Base-by-base conservation (phyloP, 345 rosid genomes). In the Bretschneidera sinensis region DNA sequence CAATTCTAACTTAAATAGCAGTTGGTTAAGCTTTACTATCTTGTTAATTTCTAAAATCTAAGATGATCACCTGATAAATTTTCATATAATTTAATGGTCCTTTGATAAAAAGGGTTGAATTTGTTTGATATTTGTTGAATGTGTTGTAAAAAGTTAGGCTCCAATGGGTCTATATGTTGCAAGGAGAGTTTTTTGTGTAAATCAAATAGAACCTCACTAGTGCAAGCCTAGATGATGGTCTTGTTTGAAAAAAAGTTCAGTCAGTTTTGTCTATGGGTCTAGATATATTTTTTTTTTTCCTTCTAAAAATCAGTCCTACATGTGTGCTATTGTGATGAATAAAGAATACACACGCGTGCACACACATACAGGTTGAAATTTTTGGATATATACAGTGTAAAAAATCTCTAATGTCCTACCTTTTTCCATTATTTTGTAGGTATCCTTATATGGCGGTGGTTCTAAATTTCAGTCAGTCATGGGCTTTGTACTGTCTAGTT, bases 401-500 rank as follows among this genome's bases (percentile, higher is more conserved):
- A n/a, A n/a, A n/a, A n/a, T n/a, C n/a, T n/a, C n/a, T n/a, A n/a
- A n/a, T n/a, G n/a, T n/a, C n/a, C n/a, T n/a, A n/a, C 50, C 34
- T 28, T 69, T 65, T 43, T 58, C 33, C 51, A n/a, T 73, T 62
- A 48, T 73, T 67, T 75, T 81, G 74, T 69, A 95, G 99, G 87
- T 95, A 95, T 72, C 90, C 91, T 64, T 95, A 95, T 68, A 77
- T 95, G 67, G 99, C 99, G 9, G 97, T 95, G 73, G 82, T 88
- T 70, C 84, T 95, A 64, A 95, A 95, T 79, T 95, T 95, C 75
- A 95, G 99, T 68, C 99, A 95, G 71, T 86, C 97, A n/a, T 95
- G 97, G 97, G 99, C 97, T 68, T 76, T 95, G 70, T 90, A 90
- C 80, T 91, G 97, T 71, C 79, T 95, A 71, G 89, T 95, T 79